Percentiles rank a stretch among this genome's conserved stretches.
Evolutionary conservation across 345 rosid genomes (phyloP).

Genomic region (Stellera chamaejasme): DNA sequence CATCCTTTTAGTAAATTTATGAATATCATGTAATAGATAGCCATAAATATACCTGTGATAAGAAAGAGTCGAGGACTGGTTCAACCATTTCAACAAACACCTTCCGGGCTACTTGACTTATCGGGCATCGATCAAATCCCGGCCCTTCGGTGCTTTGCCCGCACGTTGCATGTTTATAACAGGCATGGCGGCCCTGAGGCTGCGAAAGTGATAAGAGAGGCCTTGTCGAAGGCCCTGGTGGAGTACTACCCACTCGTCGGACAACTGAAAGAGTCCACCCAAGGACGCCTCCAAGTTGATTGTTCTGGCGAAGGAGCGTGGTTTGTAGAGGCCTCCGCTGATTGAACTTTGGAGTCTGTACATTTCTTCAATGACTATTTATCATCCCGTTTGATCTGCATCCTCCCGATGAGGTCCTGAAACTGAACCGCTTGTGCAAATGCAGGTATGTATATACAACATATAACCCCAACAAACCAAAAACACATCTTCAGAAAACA

Average conservation of each 20-base stretch:
- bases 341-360: conserved; percentile 24
- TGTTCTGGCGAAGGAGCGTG: conserved; percentile 37
- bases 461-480: neutral
- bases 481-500: neutral
- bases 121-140: conserved; percentile 40
- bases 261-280: conserved; percentile 24
- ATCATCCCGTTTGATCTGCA: conserved; percentile 25
- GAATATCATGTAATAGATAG: too few relatives aligned
- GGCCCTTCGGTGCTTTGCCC: conserved; percentile 42
- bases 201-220: conserved; percentile 29
- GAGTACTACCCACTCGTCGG: conserved; percentile 57
- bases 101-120: conserved; percentile 26
- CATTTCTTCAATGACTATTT: conserved; percentile 27
- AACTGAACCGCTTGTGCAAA: conserved; percentile 47
- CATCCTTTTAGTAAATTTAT: neutral
- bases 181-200: conserved; percentile 32
- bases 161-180: conserved; percentile 37
- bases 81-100: conserved; percentile 29
- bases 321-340: conserved; percentile 40
- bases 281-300: conserved; percentile 31
- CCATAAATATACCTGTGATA: conserved; percentile 14
- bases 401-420: conserved; percentile 32
- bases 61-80: conserved; percentile 28
- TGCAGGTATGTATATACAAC: conserved; percentile 34
- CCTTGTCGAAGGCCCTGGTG: conserved; percentile 48